Percentiles rank a stretch among this genome's conserved stretches.
Conservation (phyloP, 1,284 basidiomycete genomes). For the Heterobasidion irregulare region DNA sequence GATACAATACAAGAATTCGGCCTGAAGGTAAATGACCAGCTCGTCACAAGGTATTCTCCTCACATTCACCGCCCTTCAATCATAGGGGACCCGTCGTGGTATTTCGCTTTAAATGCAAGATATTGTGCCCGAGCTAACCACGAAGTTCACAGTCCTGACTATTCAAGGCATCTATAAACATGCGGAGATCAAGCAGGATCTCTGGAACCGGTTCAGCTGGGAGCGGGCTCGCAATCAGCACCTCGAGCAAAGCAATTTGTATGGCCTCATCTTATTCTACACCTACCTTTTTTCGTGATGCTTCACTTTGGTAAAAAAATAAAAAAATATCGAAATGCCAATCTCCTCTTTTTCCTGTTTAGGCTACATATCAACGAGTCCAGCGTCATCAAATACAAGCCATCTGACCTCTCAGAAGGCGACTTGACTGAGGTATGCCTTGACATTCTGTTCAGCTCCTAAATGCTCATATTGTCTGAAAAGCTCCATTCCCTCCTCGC, state of each 20-base stretch:
- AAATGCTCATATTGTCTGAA: background rate
- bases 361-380: too few relatives aligned
- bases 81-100: background rate
- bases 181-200: conserved; percentile 33
- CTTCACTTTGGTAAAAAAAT: too few relatives aligned
- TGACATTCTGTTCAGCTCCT: too few relatives aligned
- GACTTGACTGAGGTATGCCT: too few relatives aligned
- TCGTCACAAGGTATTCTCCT: background rate
- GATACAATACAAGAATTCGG: conserved; percentile 29
- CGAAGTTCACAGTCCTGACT: conserved; percentile 29
- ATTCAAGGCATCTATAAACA: conserved; percentile 51
- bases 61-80: background rate
- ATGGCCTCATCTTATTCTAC: background rate
- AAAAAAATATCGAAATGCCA: too few relatives aligned
- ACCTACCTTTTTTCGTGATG: background rate
- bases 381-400: too few relatives aligned
- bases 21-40: background rate
- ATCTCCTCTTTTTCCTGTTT: too few relatives aligned
- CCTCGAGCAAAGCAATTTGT: conserved; percentile 35
- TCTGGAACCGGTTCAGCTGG: conserved; percentile 40
- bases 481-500: conserved; percentile 40
- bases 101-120: background rate
- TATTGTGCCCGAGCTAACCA: too few relatives aligned
- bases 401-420: too few relatives aligned
- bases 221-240: conserved; percentile 33